Evolutionary conservation across 345 rosid genomes (phyloP), one percentile per base, ranked within the genome.

Genomic region (Capsella bursapastoris): DNA sequence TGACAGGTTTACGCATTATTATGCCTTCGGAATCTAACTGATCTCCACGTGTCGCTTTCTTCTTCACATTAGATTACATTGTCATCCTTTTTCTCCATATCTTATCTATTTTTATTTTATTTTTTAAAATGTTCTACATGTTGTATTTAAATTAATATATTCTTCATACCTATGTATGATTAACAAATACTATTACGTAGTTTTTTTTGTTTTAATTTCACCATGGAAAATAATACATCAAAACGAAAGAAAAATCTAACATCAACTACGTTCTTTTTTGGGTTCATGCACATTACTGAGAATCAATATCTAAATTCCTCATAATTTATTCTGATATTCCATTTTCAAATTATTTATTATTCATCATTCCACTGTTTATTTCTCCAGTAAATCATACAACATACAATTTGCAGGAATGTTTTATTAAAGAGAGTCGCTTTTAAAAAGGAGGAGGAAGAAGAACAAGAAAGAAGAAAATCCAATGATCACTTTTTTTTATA

Each of bases 1-100:
- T 43, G 73, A 59, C 73, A 60, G 63, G 57, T 57, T 50, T 67
- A 51, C 68, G 62, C 73, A 68, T 29, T 12, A 34, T 52, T 16
- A 51, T 66, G 68, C 44, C 68, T 32, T 40, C 7, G 0, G 28
- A 40, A 58, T 75, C 73, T 5, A 65, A 51, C 56, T 59, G 0
- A 15, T 14, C 8, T 5, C 62, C 64, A 68, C 79, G 74, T 75
- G 69, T 68, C 64, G 2, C 3, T 9, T 59, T 60, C 7, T 7
- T 58, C 56, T 31, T 50, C 57, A 60, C 40, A 3, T 3, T 27
- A 18, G 37, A 40, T 66, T 58, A 60, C 50, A 40, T 62, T 49
- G 15, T 63, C 48, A 34, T 43, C 47, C 47, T 43, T 43, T 38
- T 43, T 13, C 5, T 12, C 25, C 25, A 22, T 22, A 22, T 22